phyloP scores from a whole-genome alignment of 108 stramenopile genomes.

The Nannochloropsis oceanica region DNA sequence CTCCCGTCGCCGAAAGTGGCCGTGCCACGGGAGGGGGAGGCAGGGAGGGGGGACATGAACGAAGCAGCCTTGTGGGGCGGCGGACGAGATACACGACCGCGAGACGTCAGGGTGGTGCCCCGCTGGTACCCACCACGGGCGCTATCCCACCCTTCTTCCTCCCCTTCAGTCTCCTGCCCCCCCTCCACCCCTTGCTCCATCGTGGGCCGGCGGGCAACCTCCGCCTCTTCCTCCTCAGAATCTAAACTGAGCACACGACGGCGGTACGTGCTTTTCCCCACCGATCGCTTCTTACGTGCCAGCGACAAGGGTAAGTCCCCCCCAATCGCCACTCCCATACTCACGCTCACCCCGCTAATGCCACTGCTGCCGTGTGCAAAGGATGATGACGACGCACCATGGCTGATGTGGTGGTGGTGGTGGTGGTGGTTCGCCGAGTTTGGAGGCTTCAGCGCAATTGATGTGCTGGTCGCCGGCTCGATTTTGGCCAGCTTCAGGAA shows the following conservation, averaged over 20 bases:
- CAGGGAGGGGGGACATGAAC: neutral
- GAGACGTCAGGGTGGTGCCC: neutral
- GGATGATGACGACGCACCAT: neutral
- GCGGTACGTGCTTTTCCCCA: neutral
- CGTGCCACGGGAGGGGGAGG: too few relatives aligned
- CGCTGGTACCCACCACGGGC: neutral
- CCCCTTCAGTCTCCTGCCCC: neutral
- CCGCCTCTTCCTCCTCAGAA: neutral
- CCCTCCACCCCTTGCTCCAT: neutral
- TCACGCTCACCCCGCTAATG: neutral
- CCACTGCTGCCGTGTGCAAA: neutral
- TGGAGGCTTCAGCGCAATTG: neutral
- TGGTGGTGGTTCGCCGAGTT: neutral
- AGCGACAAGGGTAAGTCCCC: neutral
- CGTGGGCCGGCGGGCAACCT: neutral
- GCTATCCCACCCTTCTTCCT: neutral
- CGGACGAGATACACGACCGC: neutral
- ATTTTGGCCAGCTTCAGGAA: conserved; percentile 1
- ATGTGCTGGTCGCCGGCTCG: neutral
- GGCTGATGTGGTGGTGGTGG: neutral
- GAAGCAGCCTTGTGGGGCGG: neutral
- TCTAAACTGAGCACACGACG: neutral
- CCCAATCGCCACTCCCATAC: neutral
- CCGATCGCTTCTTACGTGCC: neutral
- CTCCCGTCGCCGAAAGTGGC: too few relatives aligned